Percentiles rank a stretch among this genome's conserved stretches.
Conservation (phyloP, 1,139 yeast genomes). For the Starmera stellimalicola region DNA sequence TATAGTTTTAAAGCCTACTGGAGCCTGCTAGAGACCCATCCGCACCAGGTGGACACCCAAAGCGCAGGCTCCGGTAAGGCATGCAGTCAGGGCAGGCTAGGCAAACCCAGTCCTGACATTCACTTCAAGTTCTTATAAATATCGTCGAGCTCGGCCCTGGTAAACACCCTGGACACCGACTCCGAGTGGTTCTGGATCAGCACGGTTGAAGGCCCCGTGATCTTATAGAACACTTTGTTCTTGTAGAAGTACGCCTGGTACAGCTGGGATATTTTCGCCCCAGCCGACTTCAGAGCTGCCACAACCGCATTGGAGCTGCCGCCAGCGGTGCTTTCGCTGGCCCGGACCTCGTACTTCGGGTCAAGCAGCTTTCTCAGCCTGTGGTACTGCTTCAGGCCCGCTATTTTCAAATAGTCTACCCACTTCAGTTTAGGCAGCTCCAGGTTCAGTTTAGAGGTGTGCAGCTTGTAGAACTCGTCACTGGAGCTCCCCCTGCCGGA, state of each 20-base stretch:
- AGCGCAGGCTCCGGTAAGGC: too few relatives aligned
- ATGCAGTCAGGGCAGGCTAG: too few relatives aligned
- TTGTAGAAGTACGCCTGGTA: slow-evolving; percentile 9
- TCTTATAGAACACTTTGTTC: slow-evolving; percentile 14
- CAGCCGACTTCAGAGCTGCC: slow-evolving; percentile 6
- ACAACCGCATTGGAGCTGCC: slow-evolving; percentile 1
- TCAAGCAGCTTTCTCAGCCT: neutral
- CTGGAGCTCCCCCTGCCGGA: slow-evolving; percentile 1
- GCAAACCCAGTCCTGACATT: neutral
- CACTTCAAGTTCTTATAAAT: slow-evolving; percentile 8
- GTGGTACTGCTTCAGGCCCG: neutral
- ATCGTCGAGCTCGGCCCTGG: slow-evolving; percentile 6
- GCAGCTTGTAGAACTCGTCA: neutral
- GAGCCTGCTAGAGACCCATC: too few relatives aligned
- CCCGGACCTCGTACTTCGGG: neutral
- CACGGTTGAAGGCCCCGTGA: slow-evolving; percentile 21
- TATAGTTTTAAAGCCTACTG: too few relatives aligned
- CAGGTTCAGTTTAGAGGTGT: neutral
- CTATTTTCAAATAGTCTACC: neutral
- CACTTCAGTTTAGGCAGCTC: neutral
- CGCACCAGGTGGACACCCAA: too few relatives aligned
- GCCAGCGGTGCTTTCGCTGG: neutral
- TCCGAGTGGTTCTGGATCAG: slow-evolving; percentile 15
- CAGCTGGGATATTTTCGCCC: slow-evolving; percentile 6
- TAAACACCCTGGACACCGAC: slow-evolving; percentile 5